A percentile compares a stretch with the other conserved stretches of the same genome.
Conservation (phyloP, 129 eudicot genomes). For the Scalesia atractyloides region DNA sequence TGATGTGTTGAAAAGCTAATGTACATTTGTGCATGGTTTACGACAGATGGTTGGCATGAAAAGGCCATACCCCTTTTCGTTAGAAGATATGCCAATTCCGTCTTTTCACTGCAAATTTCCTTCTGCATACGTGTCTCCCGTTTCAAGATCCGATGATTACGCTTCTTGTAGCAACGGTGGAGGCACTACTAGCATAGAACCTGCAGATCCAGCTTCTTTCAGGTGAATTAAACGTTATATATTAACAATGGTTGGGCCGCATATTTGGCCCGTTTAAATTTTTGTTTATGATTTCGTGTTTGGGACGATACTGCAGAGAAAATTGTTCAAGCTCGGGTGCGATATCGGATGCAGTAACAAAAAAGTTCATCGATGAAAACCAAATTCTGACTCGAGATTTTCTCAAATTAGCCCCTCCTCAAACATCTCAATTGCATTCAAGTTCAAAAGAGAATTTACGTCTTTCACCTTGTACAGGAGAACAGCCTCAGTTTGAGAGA, state of each 20-base stretch:
- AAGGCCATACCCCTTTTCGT: slow-evolving; percentile 67
- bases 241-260: not conserved
- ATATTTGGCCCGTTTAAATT: not conserved
- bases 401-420: slow-evolving; percentile 78
- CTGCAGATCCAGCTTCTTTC: slow-evolving; percentile 33
- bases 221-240: slow-evolving; percentile 45
- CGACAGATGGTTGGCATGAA: slow-evolving; percentile 74
- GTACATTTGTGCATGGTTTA: slow-evolving; percentile 7
- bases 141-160: slow-evolving; percentile 51
- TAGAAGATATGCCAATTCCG: slow-evolving; percentile 62
- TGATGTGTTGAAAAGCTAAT: slow-evolving; percentile 9
- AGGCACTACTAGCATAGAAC: slow-evolving; percentile 34
- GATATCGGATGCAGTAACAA: slow-evolving; percentile 39
- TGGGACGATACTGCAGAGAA: slow-evolving; percentile 48
- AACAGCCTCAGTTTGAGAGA: slow-evolving; percentile 31
- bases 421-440: slow-evolving; percentile 30
- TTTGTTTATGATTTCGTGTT: slow-evolving; percentile 24
- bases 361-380: slow-evolving; percentile 40
- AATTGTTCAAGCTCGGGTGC: slow-evolving; percentile 44
- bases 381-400: slow-evolving; percentile 58
- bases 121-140: slow-evolving; percentile 35
- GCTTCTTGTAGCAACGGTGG: slow-evolving; percentile 54
- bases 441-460: slow-evolving; percentile 37
- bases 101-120: slow-evolving; percentile 53
- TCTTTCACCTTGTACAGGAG: slow-evolving; percentile 35